Base-by-base conservation (phyloP, 441 rosid genomes). In the Pelargonium australe region DNA sequence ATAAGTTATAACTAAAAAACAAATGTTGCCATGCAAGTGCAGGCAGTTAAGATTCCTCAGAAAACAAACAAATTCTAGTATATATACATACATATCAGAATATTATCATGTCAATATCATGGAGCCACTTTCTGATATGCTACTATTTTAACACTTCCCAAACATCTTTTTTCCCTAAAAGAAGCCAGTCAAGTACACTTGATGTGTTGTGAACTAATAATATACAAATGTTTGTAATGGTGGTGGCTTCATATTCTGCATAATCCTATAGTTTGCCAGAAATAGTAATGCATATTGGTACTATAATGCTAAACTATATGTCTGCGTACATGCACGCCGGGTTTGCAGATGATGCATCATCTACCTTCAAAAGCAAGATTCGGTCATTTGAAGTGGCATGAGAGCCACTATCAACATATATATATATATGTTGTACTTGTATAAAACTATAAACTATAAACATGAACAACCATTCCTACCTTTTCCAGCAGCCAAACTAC, bases 31-130 rank as follows among this genome's bases (percentile, higher is more conserved):
- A 37, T 37, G 41, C 41, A 49, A 49, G 57, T 49, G 57, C 57
- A 11, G 57, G 57, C 57, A 49, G 57, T 49, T 49, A 11, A 49
- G 57, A 49, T 49, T 49, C 57, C 57, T 49, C 57, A 13, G 55
- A 3, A 49, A 49, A 49, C 51, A 9, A n/a, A 37, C 41, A 37
- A 37, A 37, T 37, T 37, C 41, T 37, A 37, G 1, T 1, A 37
- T 37, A 37, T 37, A 34, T 34, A 5, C 23, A 20, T 37, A 6
- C 41, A 5, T 37, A 37, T 37, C 41, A 37, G 41, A 37, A 37
- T 37, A n/a, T 49, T 49, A 2, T 49, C 11, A n/a, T 49, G 57
- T 49, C 57, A 11, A n/a, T 13, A 49, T n/a, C 1, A 49, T 49
- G 14, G 16, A 10, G 57, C 57, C 57, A 49, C 57, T 49, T 49